Percentiles rank a stretch among this genome's conserved stretches.
These are phyloP conservation scores for Chlorella sp. DNA, from an alignment of 139 green algal species.

Conservation along the genomic window DNA sequence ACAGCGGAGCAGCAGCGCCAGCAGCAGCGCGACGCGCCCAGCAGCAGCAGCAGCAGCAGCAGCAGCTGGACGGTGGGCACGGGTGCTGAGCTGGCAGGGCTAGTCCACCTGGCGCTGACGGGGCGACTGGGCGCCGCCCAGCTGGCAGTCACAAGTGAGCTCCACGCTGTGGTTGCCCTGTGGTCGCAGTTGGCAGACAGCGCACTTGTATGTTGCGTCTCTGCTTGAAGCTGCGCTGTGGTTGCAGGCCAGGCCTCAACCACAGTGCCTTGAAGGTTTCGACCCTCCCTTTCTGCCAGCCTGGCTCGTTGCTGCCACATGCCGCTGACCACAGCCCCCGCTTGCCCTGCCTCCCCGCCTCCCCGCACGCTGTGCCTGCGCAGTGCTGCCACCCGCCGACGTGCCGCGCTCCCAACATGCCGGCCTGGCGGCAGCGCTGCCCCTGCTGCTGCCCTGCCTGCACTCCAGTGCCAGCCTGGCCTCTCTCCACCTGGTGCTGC, in stretches of 20 bases:
- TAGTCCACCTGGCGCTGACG: neutral
- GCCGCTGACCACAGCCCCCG: no score
- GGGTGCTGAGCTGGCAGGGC: constrained; percentile 8
- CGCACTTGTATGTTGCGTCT: neutral
- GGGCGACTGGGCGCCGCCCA: constrained; percentile 6
- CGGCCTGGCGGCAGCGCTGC: constrained; percentile 13
- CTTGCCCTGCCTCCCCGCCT: neutral
- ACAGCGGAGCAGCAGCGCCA: neutral
- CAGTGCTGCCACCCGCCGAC: neutral
- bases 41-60: neutral
- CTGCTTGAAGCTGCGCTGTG: neutral
- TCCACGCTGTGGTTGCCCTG: neutral
- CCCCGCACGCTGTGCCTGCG: neutral
- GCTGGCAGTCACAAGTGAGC: neutral
- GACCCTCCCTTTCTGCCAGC: neutral
- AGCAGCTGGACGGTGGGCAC: neutral
- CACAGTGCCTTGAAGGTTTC: neutral
- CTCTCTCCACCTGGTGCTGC: constrained; percentile 1
- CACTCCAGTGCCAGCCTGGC: neutral
- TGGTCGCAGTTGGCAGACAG: neutral
- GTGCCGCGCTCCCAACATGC: constrained; percentile 21
- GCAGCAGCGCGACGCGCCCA: neutral
- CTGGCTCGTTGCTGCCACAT: no score
- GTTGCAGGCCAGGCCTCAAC: neutral
- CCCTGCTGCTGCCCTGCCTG: constrained; percentile 14